Evolutionary conservation across 2,329 filamentous ascomycete species (phyloP).

Genomic region (Cercospora sesami): DNA sequence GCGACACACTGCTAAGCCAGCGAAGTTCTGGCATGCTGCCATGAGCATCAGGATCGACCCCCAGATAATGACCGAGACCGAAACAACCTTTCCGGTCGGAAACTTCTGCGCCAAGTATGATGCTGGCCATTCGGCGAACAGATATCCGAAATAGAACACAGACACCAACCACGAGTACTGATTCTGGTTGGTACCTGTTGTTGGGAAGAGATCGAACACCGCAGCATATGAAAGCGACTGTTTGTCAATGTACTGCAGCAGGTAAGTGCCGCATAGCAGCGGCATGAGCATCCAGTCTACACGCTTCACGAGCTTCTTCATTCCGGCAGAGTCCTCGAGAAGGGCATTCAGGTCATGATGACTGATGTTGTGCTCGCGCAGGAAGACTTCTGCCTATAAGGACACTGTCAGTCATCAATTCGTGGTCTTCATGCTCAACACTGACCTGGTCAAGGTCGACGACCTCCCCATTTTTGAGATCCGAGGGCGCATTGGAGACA

Average conservation of each 20-base stretch:
- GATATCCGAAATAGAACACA: slow-evolving; percentile 57
- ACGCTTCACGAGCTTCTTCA: slow-evolving; percentile 43
- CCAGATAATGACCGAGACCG: slow-evolving; percentile 59
- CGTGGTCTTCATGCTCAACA: neutral
- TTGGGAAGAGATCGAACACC: slow-evolving; percentile 56
- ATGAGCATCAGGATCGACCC: slow-evolving; percentile 61
- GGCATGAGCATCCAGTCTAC: slow-evolving; percentile 56
- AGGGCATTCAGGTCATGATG: slow-evolving; percentile 47
- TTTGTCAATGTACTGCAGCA: slow-evolving; percentile 52
- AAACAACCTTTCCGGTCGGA: slow-evolving; percentile 39
- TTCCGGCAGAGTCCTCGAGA: slow-evolving; percentile 45
- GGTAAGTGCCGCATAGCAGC: slow-evolving; percentile 52
- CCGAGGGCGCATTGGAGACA: slow-evolving; percentile 18
- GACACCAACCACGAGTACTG: slow-evolving; percentile 58
- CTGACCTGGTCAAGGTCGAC: slow-evolving; percentile 47
- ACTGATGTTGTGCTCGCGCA: slow-evolving; percentile 51
- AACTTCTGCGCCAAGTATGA: slow-evolving; percentile 38
- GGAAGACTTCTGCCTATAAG: slow-evolving; percentile 47
- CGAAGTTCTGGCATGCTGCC: slow-evolving; percentile 61
- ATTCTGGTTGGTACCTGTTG: slow-evolving; percentile 49
- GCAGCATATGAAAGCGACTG: slow-evolving; percentile 54
- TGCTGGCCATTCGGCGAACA: slow-evolving; percentile 29
- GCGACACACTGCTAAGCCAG: slow-evolving; percentile 59
- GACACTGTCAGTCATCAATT: neutral
- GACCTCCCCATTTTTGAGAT: slow-evolving; percentile 37